Base-by-base conservation (phyloP, 2,329 filamentous ascomycete genomes). In the Calonectria ilicicola region DNA sequence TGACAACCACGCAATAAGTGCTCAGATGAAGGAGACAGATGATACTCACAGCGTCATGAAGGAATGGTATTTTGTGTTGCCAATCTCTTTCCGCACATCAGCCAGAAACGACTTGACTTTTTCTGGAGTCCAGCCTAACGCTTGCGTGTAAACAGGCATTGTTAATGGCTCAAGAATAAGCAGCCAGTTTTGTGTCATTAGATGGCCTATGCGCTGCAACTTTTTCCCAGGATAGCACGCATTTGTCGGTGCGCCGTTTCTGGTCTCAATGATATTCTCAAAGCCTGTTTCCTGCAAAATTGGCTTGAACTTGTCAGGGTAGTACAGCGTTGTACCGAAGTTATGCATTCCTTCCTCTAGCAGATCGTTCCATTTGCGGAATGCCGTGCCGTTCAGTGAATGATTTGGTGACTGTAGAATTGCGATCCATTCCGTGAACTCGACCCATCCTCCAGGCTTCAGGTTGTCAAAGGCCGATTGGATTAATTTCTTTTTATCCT, bases 361-460 rank as follows among this genome's bases (percentile, higher is more conserved):
- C 12, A 78, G 69, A 7, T 77, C 72, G 27, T 77, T 78, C 76
- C 76, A 78, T 70, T 6, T 77, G 17, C 29, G 65, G 29, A 78
- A 78, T 19, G 67, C 51, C 27, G 76, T 76, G 38, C 76, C 76
- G 1, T 73, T 35, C 32, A 78, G 32, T 47, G 76, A 78, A 58
- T 77, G 74, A 26, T 78, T 76, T 10, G 76, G 76, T 27, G 76
- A 78, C 38, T 78, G 75, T 29, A 77, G 40, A 27, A 75, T 15
- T 9, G 75, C 76, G 47, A 78, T 78, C 76, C 76, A 78, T 76
- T 78, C 76, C 14, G 76, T 78, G 3, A 78, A 51, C 27, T 78
- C 76, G 21, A 76, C 76, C 76, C 76, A 78, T 71, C 76, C 76
- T 71, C 76, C 76, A 14, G 76, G 76, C 19, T 72, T 76, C 19